Base-by-base conservation (phyloP, 768 basidiomycete genomes). In the Exidia glandulosa region DNA sequence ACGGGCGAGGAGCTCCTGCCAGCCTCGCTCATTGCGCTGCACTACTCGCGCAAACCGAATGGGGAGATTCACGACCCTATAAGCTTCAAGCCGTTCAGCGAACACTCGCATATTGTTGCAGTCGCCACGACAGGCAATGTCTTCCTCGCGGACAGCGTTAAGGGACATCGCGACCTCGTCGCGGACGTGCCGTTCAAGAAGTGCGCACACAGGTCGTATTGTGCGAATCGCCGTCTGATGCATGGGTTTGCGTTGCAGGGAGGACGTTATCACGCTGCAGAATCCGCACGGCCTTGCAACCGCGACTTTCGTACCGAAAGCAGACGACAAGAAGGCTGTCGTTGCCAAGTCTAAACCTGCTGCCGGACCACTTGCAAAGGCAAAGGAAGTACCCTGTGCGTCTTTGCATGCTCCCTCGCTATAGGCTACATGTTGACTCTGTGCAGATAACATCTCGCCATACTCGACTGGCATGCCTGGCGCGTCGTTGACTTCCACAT, bases 81-180 rank as follows among this genome's bases (percentile, higher is more conserved):
- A 48, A 92, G 93, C 2, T 99, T 95, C 82, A 98, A 97, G 71
- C 88, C 90, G 2, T 96, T 99, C 79, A 94, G 81, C 68, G 88
- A 95, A 63, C 95, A 98, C 70, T 94, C 95, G 1, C 90, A 97
- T 68, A 90, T 99, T 59, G 90, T 93, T 36, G 89, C 90, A 45
- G 85, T 96, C 64, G 85, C 86, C 5, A 87, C 84, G 0, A 93
- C 92, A 0, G 94, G 93, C 16, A 96, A 96, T 69, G 93, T 98
- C 14, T 98, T 89, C 71, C 78, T 94, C 19, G 87, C 88, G 7
- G 96, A 97, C 54, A 95, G 94, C 65, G 77, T 93, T 61, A 91
- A 86, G 67, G 88, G 86, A 25, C 88, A 89, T 61, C 79, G 77
- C 64, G 96, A 99, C 70, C 76, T 98, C n/a, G 76, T 98, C 9